phyloP scores from a whole-genome alignment of 495 filamentous ascomycete species.

The Pseudotulostoma volvatum region DNA sequence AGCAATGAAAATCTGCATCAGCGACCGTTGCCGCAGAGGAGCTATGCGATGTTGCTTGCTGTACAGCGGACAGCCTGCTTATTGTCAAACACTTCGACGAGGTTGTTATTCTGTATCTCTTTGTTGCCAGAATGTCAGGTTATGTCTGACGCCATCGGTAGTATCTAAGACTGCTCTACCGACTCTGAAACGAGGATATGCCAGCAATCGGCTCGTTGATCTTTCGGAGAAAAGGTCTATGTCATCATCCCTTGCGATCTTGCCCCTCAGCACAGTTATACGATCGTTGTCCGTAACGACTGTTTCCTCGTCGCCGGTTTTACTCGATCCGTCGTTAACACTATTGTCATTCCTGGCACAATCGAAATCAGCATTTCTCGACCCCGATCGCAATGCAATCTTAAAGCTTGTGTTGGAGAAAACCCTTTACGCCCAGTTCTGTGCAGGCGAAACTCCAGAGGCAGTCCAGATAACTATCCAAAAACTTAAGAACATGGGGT shows the following conservation, averaged over 20 bases:
- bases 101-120: background rate
- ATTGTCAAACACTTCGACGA: background rate
- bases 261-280: slow-evolving; percentile 52
- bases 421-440: slow-evolving; percentile 78
- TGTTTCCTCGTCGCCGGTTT: slow-evolving; percentile 53
- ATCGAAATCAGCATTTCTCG: slow-evolving; percentile 37
- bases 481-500: slow-evolving; percentile 47
- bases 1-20: background rate
- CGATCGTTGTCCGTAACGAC: slow-evolving; percentile 58
- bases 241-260: slow-evolving; percentile 39
- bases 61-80: background rate
- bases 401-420: slow-evolving; percentile 45
- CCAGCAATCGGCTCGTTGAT: background rate
- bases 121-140: background rate
- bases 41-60: background rate
- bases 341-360: slow-evolving; percentile 47
- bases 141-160: background rate
- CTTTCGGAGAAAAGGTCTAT: background rate
- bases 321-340: slow-evolving; percentile 45
- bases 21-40: background rate
- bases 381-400: slow-evolving; percentile 40
- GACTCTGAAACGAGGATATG: background rate
- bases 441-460: slow-evolving; percentile 48
- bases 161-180: background rate
- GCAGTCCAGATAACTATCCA: slow-evolving; percentile 46